Percentiles rank a stretch among this genome's conserved stretches.
These are phyloP conservation scores for Hypoxylon fuscum DNA, from an alignment of 495 filamentous ascomycete species.

Conservation along the genomic window DNA sequence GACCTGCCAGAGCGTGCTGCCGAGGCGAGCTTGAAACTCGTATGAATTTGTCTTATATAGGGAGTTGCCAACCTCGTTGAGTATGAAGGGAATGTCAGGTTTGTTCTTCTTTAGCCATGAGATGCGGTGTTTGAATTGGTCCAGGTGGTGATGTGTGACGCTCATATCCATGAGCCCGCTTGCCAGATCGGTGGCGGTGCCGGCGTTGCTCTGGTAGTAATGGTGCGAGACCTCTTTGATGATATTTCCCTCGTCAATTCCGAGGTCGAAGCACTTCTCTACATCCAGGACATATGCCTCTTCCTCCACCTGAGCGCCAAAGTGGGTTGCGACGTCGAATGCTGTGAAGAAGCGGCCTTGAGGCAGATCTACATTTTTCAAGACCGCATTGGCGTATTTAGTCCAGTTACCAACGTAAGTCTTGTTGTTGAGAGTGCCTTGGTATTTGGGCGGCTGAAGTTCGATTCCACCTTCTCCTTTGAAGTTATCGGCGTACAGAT, in stretches of 20 bases:
- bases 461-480: constrained; percentile 35
- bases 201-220: constrained; percentile 41
- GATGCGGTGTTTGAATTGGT: constrained; percentile 34
- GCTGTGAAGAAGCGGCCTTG: constrained; percentile 39
- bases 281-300: constrained; percentile 37
- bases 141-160: constrained; percentile 32
- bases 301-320: constrained; percentile 15
- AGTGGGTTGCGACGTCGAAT: constrained; percentile 40
- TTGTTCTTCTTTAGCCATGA: constrained; percentile 35
- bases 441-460: constrained; percentile 42
- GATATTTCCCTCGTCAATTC: constrained; percentile 35
- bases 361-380: constrained; percentile 22
- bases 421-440: constrained; percentile 39
- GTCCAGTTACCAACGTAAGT: constrained; percentile 45
- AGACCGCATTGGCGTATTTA: constrained; percentile 35
- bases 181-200: constrained; percentile 32
- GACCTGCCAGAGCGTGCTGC: constrained; percentile 43
- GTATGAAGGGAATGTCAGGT: constrained; percentile 37
- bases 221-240: constrained; percentile 44
- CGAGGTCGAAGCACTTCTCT: constrained; percentile 39
- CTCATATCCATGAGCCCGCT: constrained; percentile 36
- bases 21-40: constrained; percentile 39
- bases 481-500: constrained; percentile 38
- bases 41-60: constrained; percentile 36
- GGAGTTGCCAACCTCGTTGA: constrained; percentile 45